These are phyloP conservation scores for Echites panduratus DNA, from an alignment of 257 asterid species.

Conservation along the genomic window DNA sequence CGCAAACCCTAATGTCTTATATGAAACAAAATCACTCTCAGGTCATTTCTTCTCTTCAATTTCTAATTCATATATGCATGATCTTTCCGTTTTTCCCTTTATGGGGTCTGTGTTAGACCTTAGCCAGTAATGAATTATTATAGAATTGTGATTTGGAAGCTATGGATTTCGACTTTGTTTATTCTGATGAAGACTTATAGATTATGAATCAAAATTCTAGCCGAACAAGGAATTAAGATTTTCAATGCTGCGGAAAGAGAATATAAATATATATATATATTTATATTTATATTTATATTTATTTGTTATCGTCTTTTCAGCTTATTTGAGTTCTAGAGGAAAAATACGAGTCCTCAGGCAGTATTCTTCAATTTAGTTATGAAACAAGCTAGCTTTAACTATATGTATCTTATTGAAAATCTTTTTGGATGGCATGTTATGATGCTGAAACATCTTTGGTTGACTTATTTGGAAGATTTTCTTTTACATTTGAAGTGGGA, in stretches of 20 bases:
- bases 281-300: too few species aligned
- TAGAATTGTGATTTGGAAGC: background rate
- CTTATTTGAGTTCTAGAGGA: background rate
- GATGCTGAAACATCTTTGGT: background rate
- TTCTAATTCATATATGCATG: background rate
- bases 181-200: background rate
- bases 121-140: background rate
- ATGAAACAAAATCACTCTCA: slow-evolving; percentile 92
- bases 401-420: too few species aligned
- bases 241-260: background rate
- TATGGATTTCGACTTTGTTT: background rate
- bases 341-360: too few species aligned
- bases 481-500: too few species aligned
- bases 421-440: background rate
- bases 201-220: background rate
- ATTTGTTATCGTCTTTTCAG: background rate
- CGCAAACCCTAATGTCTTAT: slow-evolving; percentile 67
- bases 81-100: background rate
- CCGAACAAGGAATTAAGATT: background rate
- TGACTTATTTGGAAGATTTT: background rate
- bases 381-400: background rate
- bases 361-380: too few species aligned
- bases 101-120: background rate
- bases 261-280: too few species aligned
- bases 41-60: slow-evolving; percentile 25